Evolutionary conservation across 1,284 basidiomycete species (phyloP), one percentile per base, ranked within the genome.

Genomic region (Inonotus hispidus): DNA sequence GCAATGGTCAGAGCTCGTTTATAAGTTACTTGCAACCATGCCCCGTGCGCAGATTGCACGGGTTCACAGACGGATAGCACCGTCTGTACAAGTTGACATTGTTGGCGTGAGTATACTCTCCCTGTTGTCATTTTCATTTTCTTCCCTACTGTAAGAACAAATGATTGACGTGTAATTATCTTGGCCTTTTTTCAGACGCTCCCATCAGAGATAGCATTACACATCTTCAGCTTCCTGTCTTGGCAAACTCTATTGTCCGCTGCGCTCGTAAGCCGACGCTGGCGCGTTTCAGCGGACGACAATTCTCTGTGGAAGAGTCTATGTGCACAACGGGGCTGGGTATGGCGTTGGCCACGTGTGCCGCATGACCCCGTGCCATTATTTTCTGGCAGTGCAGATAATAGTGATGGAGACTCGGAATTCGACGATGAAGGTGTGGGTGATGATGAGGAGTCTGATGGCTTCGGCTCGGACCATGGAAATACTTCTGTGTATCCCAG

Each of bases 381-480:
- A 47, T 59, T 63, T 53, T 23, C 47, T 16, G 16, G 11, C 21
- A 16, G 25, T n/a, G 43, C n/a, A 16, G 32, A 52, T 32, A 32
- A 32, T 8, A 21, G 35, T 21, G 56, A 56, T 23, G 32, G 50
- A 23, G 54, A 39, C 39, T 76, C 77, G 11, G 82, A 85, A 65
- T 79, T 79, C 1, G 87, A 90, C 65, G 88, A 91, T 68, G 88
- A 91, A 71, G 88, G 88, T 21, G 88, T 90, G 83, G 88, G 88
- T 2, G 86, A 87, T 62, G 88, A 88, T 38, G 87, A 88, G 65
- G 81, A 83, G 16, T 65, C 66, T 39, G 66, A 71, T 19, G 50
- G 50, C 60, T 74, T 74, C 43, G 41, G 41, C 60, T 74, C 74
- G 46, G 76, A 75, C 21, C 75, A 78, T 39, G 65, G 11, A 64